Base-by-base conservation (phyloP, 2,329 filamentous ascomycete genomes). In the Cladobotryum mycophilum region DNA sequence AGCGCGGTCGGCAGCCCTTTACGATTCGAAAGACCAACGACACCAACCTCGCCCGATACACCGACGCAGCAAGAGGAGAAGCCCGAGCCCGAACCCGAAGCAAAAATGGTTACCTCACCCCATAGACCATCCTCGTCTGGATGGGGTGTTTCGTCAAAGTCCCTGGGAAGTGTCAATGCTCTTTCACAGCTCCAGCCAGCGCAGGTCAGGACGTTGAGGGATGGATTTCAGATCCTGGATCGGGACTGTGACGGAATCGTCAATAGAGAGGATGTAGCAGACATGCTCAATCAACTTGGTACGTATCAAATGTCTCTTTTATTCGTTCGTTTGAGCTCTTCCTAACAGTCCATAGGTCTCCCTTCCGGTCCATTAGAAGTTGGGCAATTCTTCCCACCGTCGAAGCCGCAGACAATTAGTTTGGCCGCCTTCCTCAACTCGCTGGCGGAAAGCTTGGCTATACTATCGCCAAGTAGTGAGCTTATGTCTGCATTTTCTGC, bases 141-240 rank as follows among this genome's bases (percentile, higher is more conserved):
- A 4, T 63, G 65, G 22, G 60, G 62, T 13, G 55, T 65, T 9
- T 59, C 64, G 17, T 55, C 69, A 22, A 67, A 69, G 37, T 61
- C 70, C 5, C 61, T 73, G 38, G 67, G 66, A 4, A 67, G 72
- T 48, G 73, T 75, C 34, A 82, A 77, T 59, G 75, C 82, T 13
- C 73, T 90, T 41, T 84, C 85, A 3, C 85, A 88, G 61, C 71
- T 97, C 40, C 87, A 92, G 36, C 84, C 89, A 2, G 77, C 88
- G 3, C 89, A 96, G 60, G 82, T 96, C 35, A 83, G 91, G 61
- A 88, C 89, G 60, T 80, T 99, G 69, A 82, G 93, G 54, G 92
- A 97, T 65, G 89, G 87, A 0, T 99, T 97, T 68, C 89, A 95
- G 67, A 90, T 96, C 53, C 77, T 99, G 43, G 93, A 97, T 67